These are phyloP conservation scores for Oryza nivara DNA, from an alignment of 176 grass and related monocot genomes.

Conservation along the genomic window DNA sequence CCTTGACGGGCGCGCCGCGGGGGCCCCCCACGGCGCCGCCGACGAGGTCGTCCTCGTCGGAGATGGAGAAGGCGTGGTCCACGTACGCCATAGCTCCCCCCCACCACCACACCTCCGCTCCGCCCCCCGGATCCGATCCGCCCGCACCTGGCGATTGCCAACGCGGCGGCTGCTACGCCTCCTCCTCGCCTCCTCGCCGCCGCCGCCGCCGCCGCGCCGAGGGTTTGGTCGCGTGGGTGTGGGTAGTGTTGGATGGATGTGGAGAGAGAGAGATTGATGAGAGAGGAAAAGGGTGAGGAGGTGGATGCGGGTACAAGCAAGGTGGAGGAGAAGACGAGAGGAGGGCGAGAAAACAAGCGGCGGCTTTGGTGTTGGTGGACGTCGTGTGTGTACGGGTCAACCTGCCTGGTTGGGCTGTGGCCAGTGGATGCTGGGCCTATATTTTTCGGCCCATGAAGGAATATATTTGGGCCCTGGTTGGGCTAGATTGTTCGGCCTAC, in stretches of 20 bases:
- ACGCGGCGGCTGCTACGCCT: no score
- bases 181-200: no score
- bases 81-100: conserved; percentile 79
- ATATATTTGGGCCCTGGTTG: no score
- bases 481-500: background rate
- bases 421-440: background rate
- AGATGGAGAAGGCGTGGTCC: conserved; percentile 97
- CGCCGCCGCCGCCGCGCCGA: no score
- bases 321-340: no score
- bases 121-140: background rate
- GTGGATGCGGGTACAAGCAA: background rate
- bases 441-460: no score
- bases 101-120: background rate
- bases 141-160: background rate
- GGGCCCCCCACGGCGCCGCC: conserved; percentile 54
- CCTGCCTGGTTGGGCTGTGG: background rate
- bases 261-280: no score
- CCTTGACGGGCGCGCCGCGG: conserved; percentile 84
- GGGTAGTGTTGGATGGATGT: background rate
- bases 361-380: background rate
- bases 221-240: no score
- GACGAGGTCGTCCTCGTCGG: conserved; percentile 91
- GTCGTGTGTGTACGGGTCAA: background rate
- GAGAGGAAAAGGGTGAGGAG: background rate
- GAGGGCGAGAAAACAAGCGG: background rate